Evolutionary conservation across 306 rosid species (phyloP).

Genomic region (Lathyrus tuberosus): DNA sequence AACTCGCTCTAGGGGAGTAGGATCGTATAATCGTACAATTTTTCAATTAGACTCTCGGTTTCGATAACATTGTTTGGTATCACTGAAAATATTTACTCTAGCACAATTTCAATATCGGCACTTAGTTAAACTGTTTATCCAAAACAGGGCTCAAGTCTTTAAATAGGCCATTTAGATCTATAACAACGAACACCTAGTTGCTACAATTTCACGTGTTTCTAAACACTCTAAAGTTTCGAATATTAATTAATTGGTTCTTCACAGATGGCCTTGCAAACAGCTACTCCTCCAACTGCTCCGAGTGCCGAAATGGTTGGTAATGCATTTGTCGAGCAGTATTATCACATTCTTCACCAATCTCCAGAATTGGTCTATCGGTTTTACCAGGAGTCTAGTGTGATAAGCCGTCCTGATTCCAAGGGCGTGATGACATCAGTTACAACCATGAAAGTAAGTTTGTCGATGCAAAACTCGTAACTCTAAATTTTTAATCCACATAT

Average conservation of each 20-base stretch:
- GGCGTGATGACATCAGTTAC: constrained; percentile 75
- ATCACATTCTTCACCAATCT: constrained; percentile 76
- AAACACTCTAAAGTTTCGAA: constrained; percentile 32
- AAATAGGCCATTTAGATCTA: constrained; percentile 14
- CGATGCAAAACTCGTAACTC: constrained; percentile 16
- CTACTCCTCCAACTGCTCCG: constrained; percentile 49
- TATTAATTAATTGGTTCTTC: constrained; percentile 24
- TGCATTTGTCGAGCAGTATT: constrained; percentile 85
- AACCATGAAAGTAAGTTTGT: constrained; percentile 74
- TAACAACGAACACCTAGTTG: neutral
- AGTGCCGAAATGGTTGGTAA: constrained; percentile 70
- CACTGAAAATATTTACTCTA: too few relatives aligned
- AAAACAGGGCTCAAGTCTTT: constrained; percentile 1
- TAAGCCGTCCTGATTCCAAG: constrained; percentile 71
- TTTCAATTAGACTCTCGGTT: too few relatives aligned
- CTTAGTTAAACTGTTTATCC: too few relatives aligned
- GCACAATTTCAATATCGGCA: too few relatives aligned
- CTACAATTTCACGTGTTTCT: constrained; percentile 7
- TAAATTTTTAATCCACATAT: neutral
- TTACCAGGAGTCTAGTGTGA: constrained; percentile 72
- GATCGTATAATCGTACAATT: too few relatives aligned
- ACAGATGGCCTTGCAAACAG: constrained; percentile 73
- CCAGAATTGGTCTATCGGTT: constrained; percentile 70
- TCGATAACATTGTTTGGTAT: too few relatives aligned
- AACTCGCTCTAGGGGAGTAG: too few relatives aligned